Base-by-base conservation (phyloP, 1,284 basidiomycete species). In the Puccinia hordei region DNA sequence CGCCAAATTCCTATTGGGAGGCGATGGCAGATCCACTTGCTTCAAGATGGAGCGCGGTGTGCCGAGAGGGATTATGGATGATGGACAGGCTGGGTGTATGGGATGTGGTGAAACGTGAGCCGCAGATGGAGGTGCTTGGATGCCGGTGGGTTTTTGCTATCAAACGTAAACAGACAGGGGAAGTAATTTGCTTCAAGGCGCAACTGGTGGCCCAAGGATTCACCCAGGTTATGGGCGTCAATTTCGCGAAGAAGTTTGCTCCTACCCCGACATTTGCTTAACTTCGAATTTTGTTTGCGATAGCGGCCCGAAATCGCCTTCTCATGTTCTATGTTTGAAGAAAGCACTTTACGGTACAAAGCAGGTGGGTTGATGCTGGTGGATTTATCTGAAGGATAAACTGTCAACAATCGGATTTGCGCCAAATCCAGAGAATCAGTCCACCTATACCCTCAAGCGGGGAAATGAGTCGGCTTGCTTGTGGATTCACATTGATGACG, bases 201-300 rank as follows among this genome's bases (percentile, higher is more conserved):
- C 59, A 27, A 6, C 8, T 76, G n/a, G n/a, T n/a, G n/a, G n/a
- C n/a, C n/a, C n/a, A n/a, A n/a, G n/a, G n/a, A n/a, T n/a, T n/a
- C n/a, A 3, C 59, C 66, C 73, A 76, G n/a, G 59, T 76, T 19
- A 19, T 49, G 9, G 73, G 73, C 1, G 19, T 51, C 13, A 61
- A 65, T 38, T 76, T 65, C 33, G 59, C 33, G 19, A 9, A 76
- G 33, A 76, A 59, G 0, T 76, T 76, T 76, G 73, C 73, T 27
- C 71, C 51, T 27, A 73, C 71, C 49, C 41, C 71, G 22, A 73
- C 71, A 51, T 73, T 73, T 73, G 71, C 71, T 30, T n/a, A 44
- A 13, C 49, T 73, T 5, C 15, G 49, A 53, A 17, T 46, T 9
- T 5, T 46, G 3, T 46, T 44, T 4, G 41, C 41, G 30, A 12